These are phyloP conservation scores for Pseudofabraea citricarpa DNA, from an alignment of 2,329 filamentous ascomycete species.

Conservation along the genomic window DNA sequence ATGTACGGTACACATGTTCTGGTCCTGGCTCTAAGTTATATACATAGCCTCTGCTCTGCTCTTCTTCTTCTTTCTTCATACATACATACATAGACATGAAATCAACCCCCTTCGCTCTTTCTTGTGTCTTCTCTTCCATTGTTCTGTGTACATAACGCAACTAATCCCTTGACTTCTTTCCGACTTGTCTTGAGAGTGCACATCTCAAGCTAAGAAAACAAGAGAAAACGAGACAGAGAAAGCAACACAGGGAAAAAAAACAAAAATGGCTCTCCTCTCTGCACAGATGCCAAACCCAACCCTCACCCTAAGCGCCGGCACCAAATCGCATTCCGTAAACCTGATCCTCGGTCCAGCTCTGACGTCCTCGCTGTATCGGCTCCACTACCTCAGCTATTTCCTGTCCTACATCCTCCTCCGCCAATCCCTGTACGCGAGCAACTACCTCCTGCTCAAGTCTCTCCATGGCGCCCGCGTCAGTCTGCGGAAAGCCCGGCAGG, in stretches of 20 bases:
- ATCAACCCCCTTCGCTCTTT: too few species aligned
- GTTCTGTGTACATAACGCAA: not conserved
- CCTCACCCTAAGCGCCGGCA: not conserved
- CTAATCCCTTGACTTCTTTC: too few species aligned
- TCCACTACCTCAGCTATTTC: constrained; percentile 14
- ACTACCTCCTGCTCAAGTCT: constrained; percentile 8
- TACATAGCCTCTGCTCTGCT: too few species aligned
- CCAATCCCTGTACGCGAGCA: constrained; percentile 12
- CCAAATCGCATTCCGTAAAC: not conserved
- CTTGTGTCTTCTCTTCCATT: too few species aligned
- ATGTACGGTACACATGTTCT: too few species aligned
- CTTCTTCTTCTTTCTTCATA: too few species aligned
- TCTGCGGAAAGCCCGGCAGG: not conserved
- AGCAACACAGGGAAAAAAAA: not conserved
- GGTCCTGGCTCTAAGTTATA: too few species aligned
- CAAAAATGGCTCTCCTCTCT: not conserved
- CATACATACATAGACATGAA: too few species aligned
- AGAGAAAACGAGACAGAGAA: not conserved
- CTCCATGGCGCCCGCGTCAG: constrained; percentile 4
- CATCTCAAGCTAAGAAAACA: not conserved
- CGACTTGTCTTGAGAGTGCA: too few species aligned
- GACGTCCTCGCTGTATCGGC: constrained; percentile 9
- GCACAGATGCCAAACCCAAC: not conserved
- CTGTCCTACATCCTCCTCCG: constrained; percentile 14
- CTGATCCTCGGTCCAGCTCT: constrained; percentile 12